A percentile compares a stretch with the other conserved stretches of the same genome.
Conservation (phyloP, 2,329 filamentous ascomycete genomes). For the Beauveria rudraprayagi region DNA sequence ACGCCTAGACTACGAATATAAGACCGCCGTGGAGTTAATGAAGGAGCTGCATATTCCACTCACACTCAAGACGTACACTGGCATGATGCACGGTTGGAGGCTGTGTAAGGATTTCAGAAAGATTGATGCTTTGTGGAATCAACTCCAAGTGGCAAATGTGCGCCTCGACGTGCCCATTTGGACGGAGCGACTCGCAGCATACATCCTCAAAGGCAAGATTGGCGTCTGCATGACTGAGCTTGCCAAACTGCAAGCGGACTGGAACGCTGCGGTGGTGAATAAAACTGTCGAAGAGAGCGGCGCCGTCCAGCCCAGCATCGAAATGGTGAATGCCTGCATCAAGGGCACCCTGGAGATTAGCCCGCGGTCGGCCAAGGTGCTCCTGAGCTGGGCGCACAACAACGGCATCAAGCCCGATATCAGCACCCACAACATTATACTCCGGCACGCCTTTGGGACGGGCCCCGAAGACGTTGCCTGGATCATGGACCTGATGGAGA, state of each 20-base stretch:
- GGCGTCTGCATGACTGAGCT: conserved; percentile 55
- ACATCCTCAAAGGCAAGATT: conserved; percentile 48
- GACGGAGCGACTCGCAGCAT: conserved; percentile 60
- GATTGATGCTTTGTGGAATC: conserved; percentile 59
- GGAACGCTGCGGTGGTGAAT: conserved; percentile 36
- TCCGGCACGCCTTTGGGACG: conserved; percentile 49
- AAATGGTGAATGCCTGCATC: conserved; percentile 62
- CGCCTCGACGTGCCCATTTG: conserved; percentile 59
- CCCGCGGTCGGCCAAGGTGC: conserved; percentile 38
- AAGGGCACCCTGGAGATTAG: conserved; percentile 50
- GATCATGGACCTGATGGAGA: conserved; percentile 53
- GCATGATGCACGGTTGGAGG: conserved; percentile 65
- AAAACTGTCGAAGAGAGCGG: conserved; percentile 20
- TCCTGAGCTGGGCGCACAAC: conserved; percentile 51
- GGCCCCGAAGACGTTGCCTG: conserved; percentile 39
- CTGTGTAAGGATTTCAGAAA: conserved; percentile 48
- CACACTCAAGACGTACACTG: conserved; percentile 58
- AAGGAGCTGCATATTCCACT: conserved; percentile 43
- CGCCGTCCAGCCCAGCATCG: conserved; percentile 52
- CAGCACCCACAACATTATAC: conserved; percentile 60
- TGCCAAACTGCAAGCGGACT: conserved; percentile 55
- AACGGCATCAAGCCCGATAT: conserved; percentile 49
- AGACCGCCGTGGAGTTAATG: conserved; percentile 36
- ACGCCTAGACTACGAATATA: conserved; percentile 20
- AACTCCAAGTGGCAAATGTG: conserved; percentile 48